Base-by-base conservation (phyloP, 495 filamentous ascomycete genomes). In the Jackrogersella minutella region DNA sequence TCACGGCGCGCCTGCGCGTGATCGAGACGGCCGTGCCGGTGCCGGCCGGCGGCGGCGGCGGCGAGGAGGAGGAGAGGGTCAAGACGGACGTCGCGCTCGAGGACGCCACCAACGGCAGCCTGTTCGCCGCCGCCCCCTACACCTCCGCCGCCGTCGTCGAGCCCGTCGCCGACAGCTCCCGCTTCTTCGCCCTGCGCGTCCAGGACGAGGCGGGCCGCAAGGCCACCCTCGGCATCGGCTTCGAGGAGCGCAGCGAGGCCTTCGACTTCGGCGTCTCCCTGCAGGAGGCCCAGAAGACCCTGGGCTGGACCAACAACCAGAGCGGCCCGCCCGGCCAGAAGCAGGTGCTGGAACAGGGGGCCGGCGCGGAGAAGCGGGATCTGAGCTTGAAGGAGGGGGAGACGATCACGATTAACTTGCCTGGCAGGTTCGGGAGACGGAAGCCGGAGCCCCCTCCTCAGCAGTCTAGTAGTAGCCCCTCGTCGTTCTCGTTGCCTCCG, bases 71-170 rank as follows among this genome's bases (percentile, higher is more conserved):
- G 61, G 81, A 78, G 33, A 36, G 22, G 1, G 77, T 93, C 14
- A 87, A 86, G 69, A 85, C 86, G 7, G 89, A 91, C 71, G 84
- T 93, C 63, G 76, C 92, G 16, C 85, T 95, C 55, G 91, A 93
- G 71, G 91, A 93, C 75, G 78, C 86, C 2, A 73, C 77, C 26
- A 88, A 78, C 0, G 90, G 88, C n/a, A 79, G 87, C 44, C 81
- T 94, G 30, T 94, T 95, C 77, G 91, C 92, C 28, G 91, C 90
- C 9, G 88, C 88, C 5, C 91, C 91, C 3, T 93, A 93, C 74
- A 85, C 81, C 5, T 74, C 73, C 40, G 58, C 78, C 2, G 75
- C 76, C 10, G 77, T 82, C 2, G 91, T 95, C 31, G 88, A 92
- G 76, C 84, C 91, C 58, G 88, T 89, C 21, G 75, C 87, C 43